A percentile compares a stretch with the other conserved stretches of the same genome.
Evolutionary conservation across 768 basidiomycete species (phyloP).

Genomic region (Lentinula raphanica): DNA sequence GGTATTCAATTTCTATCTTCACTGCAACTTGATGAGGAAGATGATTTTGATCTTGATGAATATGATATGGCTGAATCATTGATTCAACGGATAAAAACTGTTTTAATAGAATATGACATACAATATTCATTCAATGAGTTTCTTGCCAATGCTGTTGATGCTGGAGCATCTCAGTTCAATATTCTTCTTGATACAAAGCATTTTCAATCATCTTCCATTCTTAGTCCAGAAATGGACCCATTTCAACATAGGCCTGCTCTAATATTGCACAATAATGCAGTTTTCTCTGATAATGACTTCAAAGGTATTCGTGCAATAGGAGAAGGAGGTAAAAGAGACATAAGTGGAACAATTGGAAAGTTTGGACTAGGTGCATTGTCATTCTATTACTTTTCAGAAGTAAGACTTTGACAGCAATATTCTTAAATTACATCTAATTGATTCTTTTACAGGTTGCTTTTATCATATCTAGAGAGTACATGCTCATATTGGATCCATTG

Average conservation of each 20-base stretch:
- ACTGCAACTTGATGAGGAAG: slow-evolving; percentile 11
- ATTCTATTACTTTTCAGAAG: slow-evolving; percentile 50
- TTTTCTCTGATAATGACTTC: slow-evolving; percentile 39
- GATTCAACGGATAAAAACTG: slow-evolving; percentile 36
- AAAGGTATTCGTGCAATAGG: slow-evolving; percentile 40
- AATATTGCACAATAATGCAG: slow-evolving; percentile 39
- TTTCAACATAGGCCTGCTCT: slow-evolving; percentile 34
- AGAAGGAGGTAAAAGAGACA: slow-evolving; percentile 36
- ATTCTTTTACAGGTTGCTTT: slow-evolving; percentile 20
- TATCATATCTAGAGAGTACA: slow-evolving; percentile 24
- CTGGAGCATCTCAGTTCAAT: slow-evolving; percentile 37
- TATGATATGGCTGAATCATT: slow-evolving; percentile 41
- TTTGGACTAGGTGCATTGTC: slow-evolving; percentile 50
- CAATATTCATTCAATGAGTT: slow-evolving; percentile 44
- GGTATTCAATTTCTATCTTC: slow-evolving; percentile 14
- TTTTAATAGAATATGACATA: slow-evolving; percentile 35
- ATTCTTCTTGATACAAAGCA: slow-evolving; percentile 32
- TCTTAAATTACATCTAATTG: background rate
- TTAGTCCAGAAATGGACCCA: slow-evolving; percentile 29
- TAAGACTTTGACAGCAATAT: slow-evolving; percentile 16
- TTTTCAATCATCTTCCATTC: slow-evolving; percentile 11
- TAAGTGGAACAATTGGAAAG: slow-evolving; percentile 38
- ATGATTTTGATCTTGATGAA: slow-evolving; percentile 22
- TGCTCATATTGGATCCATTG: slow-evolving; percentile 43
- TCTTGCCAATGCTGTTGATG: slow-evolving; percentile 50